Percentiles rank a stretch among this genome's conserved stretches.
Evolutionary conservation across 805 yeast genomes (phyloP).

Genomic region (Lachancea lanzarotensis): DNA sequence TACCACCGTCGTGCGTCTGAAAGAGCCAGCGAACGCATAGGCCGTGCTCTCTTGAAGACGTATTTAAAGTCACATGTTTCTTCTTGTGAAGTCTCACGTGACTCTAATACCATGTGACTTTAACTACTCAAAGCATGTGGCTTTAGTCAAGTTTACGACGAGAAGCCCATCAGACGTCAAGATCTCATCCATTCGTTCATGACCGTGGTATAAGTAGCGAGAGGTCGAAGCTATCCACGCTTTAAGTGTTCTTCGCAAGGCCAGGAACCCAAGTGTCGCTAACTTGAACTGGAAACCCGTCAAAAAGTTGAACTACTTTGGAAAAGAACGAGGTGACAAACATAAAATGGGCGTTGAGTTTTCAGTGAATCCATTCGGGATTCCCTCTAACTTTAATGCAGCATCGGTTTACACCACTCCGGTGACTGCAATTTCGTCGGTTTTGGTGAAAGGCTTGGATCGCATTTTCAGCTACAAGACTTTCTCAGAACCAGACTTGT

Average conservation of each 20-base stretch:
- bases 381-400: constrained; percentile 49
- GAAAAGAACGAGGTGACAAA: background rate
- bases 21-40: too few relatives aligned
- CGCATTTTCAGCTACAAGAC: constrained; percentile 67
- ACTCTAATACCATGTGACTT: constrained; percentile 4
- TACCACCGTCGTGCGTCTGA: too few relatives aligned
- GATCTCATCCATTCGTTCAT: background rate
- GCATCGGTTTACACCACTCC: constrained; percentile 50
- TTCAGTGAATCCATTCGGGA: constrained; percentile 51
- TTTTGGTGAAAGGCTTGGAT: constrained; percentile 45
- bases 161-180: background rate
- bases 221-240: too few relatives aligned
- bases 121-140: background rate
- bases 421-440: constrained; percentile 45
- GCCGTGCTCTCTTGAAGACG: too few relatives aligned
- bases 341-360: constrained; percentile 18
- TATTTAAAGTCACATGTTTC: background rate
- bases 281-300: too few relatives aligned
- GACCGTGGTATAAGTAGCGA: background rate
- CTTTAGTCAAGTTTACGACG: background rate
- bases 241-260: too few relatives aligned
- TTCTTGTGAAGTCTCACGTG: background rate
- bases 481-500: constrained; percentile 50
- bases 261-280: too few relatives aligned
- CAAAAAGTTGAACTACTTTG: background rate